Conservation (phyloP, 495 filamentous ascomycete species). For the Lepraria neglecta region DNA sequence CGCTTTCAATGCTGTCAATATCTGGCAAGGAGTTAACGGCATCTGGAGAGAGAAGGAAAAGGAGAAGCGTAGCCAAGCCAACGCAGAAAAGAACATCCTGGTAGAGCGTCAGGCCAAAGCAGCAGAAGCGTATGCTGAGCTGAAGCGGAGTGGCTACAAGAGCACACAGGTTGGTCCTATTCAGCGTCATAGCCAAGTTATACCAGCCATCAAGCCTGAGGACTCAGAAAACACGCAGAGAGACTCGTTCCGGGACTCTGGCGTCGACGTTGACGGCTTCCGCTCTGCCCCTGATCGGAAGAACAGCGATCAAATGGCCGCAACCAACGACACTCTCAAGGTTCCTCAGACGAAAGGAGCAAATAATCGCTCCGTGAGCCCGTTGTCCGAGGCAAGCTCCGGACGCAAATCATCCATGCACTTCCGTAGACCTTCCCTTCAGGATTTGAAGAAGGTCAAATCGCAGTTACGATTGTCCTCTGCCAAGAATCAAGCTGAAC, state of each 20-base stretch:
- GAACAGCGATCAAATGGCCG: conserved; percentile 11
- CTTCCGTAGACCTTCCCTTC: conserved; percentile 30
- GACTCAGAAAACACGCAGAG: conserved; percentile 12
- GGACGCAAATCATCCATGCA: conserved; percentile 21
- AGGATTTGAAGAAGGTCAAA: conserved; percentile 36
- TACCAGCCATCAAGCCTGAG: conserved; percentile 19
- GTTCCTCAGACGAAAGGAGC: conserved; percentile 10
- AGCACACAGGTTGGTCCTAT: conserved; percentile 31
- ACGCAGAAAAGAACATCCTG: conserved; percentile 28
- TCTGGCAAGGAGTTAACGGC: conserved; percentile 38
- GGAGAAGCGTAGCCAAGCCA: conserved; percentile 32
- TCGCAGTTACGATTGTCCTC: conserved; percentile 34
- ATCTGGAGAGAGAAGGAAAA: conserved; percentile 33
- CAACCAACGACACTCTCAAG: conserved; percentile 17
- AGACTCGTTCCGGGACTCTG: conserved; percentile 29
- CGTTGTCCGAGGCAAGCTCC: conserved; percentile 18
- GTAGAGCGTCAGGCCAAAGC: conserved; percentile 43
- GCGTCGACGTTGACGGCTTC: conserved; percentile 27
- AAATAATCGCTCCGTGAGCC: conserved; percentile 17
- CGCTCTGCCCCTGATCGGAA: conserved; percentile 22
- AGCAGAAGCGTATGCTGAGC: conserved; percentile 52
- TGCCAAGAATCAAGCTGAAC: conserved; percentile 29
- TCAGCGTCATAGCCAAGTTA: background rate
- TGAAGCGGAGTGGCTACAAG: conserved; percentile 55
- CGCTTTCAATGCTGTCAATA: conserved; percentile 49